Percentiles rank a stretch among this genome's conserved stretches.
Conservation (phyloP, 352 stramenopile species). For the Pythium sukuiense region DNA sequence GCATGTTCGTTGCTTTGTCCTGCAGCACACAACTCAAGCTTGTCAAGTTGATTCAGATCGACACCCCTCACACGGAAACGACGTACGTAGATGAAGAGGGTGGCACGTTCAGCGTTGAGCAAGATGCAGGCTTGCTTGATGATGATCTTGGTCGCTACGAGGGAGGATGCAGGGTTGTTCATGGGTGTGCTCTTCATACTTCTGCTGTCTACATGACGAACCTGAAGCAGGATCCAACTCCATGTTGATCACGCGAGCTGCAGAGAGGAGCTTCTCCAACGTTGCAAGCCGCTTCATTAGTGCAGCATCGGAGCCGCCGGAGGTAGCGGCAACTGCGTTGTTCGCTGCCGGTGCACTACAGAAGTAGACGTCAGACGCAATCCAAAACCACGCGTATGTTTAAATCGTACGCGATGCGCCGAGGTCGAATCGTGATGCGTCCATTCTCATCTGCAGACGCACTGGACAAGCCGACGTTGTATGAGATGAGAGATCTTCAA, state of each 20-base stretch:
- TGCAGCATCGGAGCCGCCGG: constrained; percentile 32
- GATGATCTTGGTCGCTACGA: constrained; percentile 74
- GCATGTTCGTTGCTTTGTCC: constrained; percentile 72
- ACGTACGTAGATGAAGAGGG: constrained; percentile 86
- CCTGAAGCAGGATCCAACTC: constrained; percentile 75
- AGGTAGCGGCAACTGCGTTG: not conserved
- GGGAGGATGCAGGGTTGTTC: not conserved
- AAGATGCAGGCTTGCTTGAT: constrained; percentile 87
- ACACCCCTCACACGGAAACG: not conserved
- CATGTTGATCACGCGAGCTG: constrained; percentile 80
- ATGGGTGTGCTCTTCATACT: too few relatives aligned
- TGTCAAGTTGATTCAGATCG: too few relatives aligned
- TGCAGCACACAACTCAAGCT: constrained; percentile 15
- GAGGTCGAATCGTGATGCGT: constrained; percentile 68
- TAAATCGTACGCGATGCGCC: constrained; percentile 54
- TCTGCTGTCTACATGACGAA: constrained; percentile 17
- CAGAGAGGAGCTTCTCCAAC: constrained; percentile 78
- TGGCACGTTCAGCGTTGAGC: constrained; percentile 88
- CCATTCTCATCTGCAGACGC: constrained; percentile 84
- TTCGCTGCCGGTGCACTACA: constrained; percentile 7
- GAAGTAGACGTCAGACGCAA: not conserved
- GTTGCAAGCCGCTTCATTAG: constrained; percentile 59
- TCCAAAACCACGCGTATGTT: not conserved
- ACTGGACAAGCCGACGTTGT: constrained; percentile 28
- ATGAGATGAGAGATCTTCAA: too few relatives aligned